Evolutionary conservation across 2,329 filamentous ascomycete genomes (phyloP), one percentile per base, ranked within the genome.

Genomic region (Biscogniauxia sp.): DNA sequence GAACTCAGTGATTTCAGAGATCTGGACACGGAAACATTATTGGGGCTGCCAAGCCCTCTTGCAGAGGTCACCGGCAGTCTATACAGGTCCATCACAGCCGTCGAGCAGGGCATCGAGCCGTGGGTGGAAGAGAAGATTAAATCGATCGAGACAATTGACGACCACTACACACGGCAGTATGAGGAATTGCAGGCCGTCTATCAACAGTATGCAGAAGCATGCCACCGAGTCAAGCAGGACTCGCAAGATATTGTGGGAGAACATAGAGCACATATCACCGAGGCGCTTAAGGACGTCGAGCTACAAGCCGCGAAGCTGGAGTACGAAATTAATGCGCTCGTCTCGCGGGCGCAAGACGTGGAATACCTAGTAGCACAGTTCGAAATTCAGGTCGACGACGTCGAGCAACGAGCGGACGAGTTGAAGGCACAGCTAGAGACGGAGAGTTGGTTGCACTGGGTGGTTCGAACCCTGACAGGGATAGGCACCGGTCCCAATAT

Each of bases 261-360:
- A 54, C 90, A 96, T 75, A 85, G 88, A 50, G 81, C 82, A 20
- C 82, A 84, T 56, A 79, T 96, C 45, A 85, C 84, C 3, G 91
- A 95, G 71, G 83, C 84, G 17, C 80, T 93, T 62, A 89, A 89
- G 73, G 91, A 95, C 64, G 82, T 97, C 15, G 93, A 96, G 73
- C 84, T 89, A 20, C 79, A 96, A 49, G 87, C 89, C 2, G 92
- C 92, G 20, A 93, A 93, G 75, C 81, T 98, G 58, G 93, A 98
- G 70, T 98, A 98, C 75, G 94, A 97, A 78, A 88, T 97, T 63
- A 86, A 89, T 61, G 87, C 88, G 17, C 79, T 98, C n/a, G 82
- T 87, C 54, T 87, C 88, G 54, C 92, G 92, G 69, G 89, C 97
- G 9, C 84, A 91, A 68, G 94, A 98, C 71, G 90, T 97, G 8